Percentiles rank a stretch among this genome's conserved stretches.
phyloP scores from a whole-genome alignment of 2,329 filamentous ascomycete genomes.

The Xylariaceae sp. region DNA sequence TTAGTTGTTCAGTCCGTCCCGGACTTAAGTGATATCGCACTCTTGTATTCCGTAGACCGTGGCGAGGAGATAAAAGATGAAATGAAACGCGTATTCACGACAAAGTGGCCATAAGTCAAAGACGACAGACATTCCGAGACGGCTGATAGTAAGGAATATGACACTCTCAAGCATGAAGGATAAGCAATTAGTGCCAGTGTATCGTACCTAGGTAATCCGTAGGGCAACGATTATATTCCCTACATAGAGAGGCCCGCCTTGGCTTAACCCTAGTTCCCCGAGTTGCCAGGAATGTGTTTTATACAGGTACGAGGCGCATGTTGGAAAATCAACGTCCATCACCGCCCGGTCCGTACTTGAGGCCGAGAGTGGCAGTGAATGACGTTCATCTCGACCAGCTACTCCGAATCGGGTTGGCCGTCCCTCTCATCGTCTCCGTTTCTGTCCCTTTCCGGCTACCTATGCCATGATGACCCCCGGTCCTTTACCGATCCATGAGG shows the following conservation, averaged over 20 bases:
- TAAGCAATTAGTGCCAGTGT: too few relatives aligned
- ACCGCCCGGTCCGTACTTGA: background rate
- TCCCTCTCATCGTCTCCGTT: slow-evolving; percentile 6
- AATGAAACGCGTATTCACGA: too few relatives aligned
- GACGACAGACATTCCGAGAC: too few relatives aligned
- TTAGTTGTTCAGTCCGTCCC: too few relatives aligned
- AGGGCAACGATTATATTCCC: background rate
- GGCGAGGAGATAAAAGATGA: too few relatives aligned
- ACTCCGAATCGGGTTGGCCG: slow-evolving; percentile 13
- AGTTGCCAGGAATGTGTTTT: background rate
- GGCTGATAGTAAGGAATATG: too few relatives aligned
- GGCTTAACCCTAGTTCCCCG: too few relatives aligned
- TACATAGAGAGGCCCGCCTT: background rate
- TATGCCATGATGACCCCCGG: background rate
- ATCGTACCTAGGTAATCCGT: too few relatives aligned
- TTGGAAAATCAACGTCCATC: background rate
- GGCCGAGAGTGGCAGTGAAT: slow-evolving; percentile 1
- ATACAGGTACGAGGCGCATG: background rate
- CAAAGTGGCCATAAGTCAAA: too few relatives aligned
- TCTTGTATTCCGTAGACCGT: too few relatives aligned
- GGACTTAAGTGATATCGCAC: too few relatives aligned
- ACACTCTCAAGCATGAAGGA: too few relatives aligned
- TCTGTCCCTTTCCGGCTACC: background rate
- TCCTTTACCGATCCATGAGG: slow-evolving; percentile 8
- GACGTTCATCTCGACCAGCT: slow-evolving; percentile 1